Evolutionary conservation across 139 green algal species (phyloP).

Genomic region (Coccomyxa sp.): DNA sequence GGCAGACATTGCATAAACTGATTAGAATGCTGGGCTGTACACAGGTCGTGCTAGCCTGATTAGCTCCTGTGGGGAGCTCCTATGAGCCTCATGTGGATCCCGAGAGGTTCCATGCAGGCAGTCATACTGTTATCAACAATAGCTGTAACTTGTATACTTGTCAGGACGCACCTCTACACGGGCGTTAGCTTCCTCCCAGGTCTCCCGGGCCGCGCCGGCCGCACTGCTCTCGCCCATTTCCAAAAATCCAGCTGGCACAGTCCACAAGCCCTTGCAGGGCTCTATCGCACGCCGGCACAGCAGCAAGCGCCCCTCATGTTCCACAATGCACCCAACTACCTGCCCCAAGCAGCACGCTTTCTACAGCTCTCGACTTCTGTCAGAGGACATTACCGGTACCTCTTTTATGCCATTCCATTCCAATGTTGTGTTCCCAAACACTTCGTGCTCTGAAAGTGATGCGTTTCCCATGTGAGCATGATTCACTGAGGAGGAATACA

Average conservation of each 20-base stretch:
- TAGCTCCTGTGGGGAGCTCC: background rate
- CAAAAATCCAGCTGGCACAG: constrained; percentile 82
- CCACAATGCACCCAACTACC: constrained; percentile 84
- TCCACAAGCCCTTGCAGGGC: constrained; percentile 84
- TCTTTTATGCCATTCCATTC: too few relatives aligned
- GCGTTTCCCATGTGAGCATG: too few relatives aligned
- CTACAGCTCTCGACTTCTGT: background rate
- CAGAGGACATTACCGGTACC: background rate
- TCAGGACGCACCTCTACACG: constrained; percentile 7
- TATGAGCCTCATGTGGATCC: background rate
- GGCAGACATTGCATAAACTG: background rate
- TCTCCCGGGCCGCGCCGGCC: constrained; percentile 66
- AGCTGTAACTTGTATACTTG: background rate
- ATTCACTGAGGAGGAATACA: too few relatives aligned
- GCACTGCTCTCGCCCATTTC: constrained; percentile 56
- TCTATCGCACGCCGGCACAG: constrained; percentile 79
- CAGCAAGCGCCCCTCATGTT: constrained; percentile 76
- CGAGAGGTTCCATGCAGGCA: background rate
- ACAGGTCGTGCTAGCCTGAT: background rate
- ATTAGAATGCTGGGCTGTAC: background rate
- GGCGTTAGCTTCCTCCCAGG: constrained; percentile 62
- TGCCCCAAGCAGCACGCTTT: constrained; percentile 10
- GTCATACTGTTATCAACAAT: background rate
- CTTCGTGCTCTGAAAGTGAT: background rate
- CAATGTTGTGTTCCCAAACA: too few relatives aligned